Evolutionary conservation across 2,329 filamentous ascomycete genomes (phyloP).

Genomic region (Metarhizium album): DNA sequence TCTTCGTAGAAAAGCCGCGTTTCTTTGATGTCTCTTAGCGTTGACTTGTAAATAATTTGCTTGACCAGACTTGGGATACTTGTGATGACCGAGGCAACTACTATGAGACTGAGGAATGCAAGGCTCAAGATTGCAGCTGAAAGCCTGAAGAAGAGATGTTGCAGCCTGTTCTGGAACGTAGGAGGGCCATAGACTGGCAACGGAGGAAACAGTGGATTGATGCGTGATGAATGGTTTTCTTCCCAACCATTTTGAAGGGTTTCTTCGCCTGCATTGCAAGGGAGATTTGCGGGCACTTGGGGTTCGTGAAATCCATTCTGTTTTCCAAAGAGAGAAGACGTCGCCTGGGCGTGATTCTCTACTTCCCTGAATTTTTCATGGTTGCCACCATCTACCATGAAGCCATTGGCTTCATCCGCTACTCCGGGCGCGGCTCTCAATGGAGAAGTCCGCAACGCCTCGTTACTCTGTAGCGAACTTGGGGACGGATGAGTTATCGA

Average conservation of each 20-base stretch:
- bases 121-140: conserved; percentile 69
- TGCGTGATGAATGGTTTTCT: conserved; percentile 42
- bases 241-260: not conserved
- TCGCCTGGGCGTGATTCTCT: not conserved
- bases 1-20: conserved; percentile 62
- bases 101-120: conserved; percentile 64
- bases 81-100: conserved; percentile 62
- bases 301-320: not conserved
- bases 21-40: conserved; percentile 47
- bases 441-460: not conserved
- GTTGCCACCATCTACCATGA: not conserved
- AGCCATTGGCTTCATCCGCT: not conserved
- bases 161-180: conserved; percentile 50
- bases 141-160: conserved; percentile 53
- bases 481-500: not conserved
- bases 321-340: not conserved
- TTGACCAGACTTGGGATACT: conserved; percentile 44
- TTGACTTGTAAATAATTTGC: conserved; percentile 41
- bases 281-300: not conserved
- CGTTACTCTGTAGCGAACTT: not conserved
- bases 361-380: not conserved
- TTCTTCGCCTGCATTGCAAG: not conserved
- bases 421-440: not conserved
- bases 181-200: conserved; percentile 73
- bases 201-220: conserved; percentile 75